Percentiles rank a stretch among this genome's conserved stretches.
Conservation (phyloP, 148 eudicot species). For the Amaranthus hypochondriacus region DNA sequence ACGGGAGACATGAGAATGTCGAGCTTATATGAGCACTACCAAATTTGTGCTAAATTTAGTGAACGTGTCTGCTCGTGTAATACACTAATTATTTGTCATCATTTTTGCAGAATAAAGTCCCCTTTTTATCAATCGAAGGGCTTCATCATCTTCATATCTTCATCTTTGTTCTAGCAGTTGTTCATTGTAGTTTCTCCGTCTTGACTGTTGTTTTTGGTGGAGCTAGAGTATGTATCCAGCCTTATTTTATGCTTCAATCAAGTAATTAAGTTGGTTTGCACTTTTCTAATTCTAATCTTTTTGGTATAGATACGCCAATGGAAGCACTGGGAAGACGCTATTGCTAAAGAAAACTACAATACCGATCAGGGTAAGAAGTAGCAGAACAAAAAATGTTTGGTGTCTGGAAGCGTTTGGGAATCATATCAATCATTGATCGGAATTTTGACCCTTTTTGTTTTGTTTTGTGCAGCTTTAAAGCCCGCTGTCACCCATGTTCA, state of each 20-base stretch:
- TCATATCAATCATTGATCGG: neutral
- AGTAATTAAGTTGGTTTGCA: neutral
- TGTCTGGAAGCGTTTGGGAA: neutral
- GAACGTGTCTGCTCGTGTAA: neutral
- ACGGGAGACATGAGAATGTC: neutral
- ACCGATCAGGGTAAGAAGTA: conserved; percentile 42
- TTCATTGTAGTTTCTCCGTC: conserved; percentile 71
- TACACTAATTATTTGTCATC: neutral
- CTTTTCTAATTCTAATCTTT: conserved; percentile 9
- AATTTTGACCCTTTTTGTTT: neutral
- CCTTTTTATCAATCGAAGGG: conserved; percentile 71
- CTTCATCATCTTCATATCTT: conserved; percentile 88
- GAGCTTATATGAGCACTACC: neutral
- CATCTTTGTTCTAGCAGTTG: conserved; percentile 80
- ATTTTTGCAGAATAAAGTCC: conserved; percentile 50
- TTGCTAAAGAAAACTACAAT: conserved; percentile 52
- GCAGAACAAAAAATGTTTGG: neutral
- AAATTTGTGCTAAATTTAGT: neutral
- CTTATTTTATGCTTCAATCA: conserved; percentile 1
- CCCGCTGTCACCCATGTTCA: conserved; percentile 68
- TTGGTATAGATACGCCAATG: conserved; percentile 67
- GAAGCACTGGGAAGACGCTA: conserved; percentile 77
- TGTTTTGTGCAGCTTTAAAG: conserved; percentile 34
- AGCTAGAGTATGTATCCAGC: conserved; percentile 44
- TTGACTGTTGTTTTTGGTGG: conserved; percentile 70